A percentile compares a stretch with the other conserved stretches of the same genome.
These are phyloP conservation scores for Saccharomycopsis guyanensis DNA, from an alignment of 805 yeast genomes.

Conservation along the genomic window DNA sequence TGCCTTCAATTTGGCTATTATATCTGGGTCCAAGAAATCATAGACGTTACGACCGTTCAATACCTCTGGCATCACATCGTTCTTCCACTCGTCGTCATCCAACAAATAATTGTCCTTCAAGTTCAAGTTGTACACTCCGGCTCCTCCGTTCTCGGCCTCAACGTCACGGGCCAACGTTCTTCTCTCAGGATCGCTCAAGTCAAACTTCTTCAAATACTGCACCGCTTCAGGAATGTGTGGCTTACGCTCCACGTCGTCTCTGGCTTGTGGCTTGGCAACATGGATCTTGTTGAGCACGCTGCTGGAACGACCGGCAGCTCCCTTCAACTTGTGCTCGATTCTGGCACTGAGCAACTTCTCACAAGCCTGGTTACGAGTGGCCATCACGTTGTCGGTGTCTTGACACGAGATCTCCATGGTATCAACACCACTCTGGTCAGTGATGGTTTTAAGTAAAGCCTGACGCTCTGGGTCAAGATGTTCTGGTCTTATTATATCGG, in stretches of 20 bases:
- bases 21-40: constrained; percentile 95
- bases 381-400: constrained; percentile 91
- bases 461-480: constrained; percentile 75
- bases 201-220: constrained; percentile 54
- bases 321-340: constrained; percentile 93
- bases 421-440: constrained; percentile 73
- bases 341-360: constrained; percentile 92
- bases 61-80: constrained; percentile 94
- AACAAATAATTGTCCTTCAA: constrained; percentile 85
- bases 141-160: constrained; percentile 95
- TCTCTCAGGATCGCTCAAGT: constrained; percentile 73
- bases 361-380: constrained; percentile 93
- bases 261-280: constrained; percentile 79
- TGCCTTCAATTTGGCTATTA: constrained; percentile 86
- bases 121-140: constrained; percentile 94
- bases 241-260: constrained; percentile 79
- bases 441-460: constrained; percentile 58
- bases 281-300: constrained; percentile 92
- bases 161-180: constrained; percentile 77
- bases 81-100: constrained; percentile 97
- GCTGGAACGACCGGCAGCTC: constrained; percentile 70
- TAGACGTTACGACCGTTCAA: constrained; percentile 94
- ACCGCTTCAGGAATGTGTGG: constrained; percentile 79
- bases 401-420: constrained; percentile 89
- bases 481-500: constrained; percentile 80